phyloP scores from a whole-genome alignment of 2,329 filamentous ascomycete genomes.

The Juglanconis juglandina region DNA sequence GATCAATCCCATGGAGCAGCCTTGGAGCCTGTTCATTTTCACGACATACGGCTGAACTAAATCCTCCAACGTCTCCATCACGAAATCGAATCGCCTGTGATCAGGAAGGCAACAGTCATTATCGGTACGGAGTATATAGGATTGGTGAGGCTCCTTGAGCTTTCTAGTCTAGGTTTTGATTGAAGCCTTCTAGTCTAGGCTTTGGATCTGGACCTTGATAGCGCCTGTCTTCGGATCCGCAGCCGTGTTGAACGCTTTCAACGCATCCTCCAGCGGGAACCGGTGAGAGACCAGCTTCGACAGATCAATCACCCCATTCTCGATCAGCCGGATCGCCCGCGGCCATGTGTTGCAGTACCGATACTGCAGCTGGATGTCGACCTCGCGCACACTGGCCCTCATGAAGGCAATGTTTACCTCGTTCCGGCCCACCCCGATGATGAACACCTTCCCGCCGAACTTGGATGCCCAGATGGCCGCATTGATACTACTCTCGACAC shows the following conservation, averaged over 20 bases:
- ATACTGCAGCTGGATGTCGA: slow-evolving; percentile 96
- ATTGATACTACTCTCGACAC: slow-evolving; percentile 83
- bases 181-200: slow-evolving; percentile 44
- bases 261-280: slow-evolving; percentile 78
- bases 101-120: background rate
- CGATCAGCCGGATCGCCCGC: slow-evolving; percentile 80
- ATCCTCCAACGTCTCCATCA: too few species aligned
- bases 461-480: slow-evolving; percentile 85
- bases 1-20: too few species aligned
- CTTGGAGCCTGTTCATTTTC: too few species aligned
- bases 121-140: background rate
- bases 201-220: slow-evolving; percentile 97
- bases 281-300: slow-evolving; percentile 83
- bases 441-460: slow-evolving; percentile 95
- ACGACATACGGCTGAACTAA: too few species aligned
- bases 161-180: too few species aligned
- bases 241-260: slow-evolving; percentile 86
- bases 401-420: slow-evolving; percentile 97
- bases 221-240: slow-evolving; percentile 84
- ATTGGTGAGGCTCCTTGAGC: background rate
- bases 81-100: too few species aligned
- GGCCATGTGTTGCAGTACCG: slow-evolving; percentile 97
- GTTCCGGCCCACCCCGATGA: slow-evolving; percentile 92
- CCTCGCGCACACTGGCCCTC: slow-evolving; percentile 83
- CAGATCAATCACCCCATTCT: slow-evolving; percentile 80